A percentile compares a stretch with the other conserved stretches of the same genome.
Conservation (phyloP, 2,329 filamentous ascomycete species). For the Aspergillus ochraceoroseus region DNA sequence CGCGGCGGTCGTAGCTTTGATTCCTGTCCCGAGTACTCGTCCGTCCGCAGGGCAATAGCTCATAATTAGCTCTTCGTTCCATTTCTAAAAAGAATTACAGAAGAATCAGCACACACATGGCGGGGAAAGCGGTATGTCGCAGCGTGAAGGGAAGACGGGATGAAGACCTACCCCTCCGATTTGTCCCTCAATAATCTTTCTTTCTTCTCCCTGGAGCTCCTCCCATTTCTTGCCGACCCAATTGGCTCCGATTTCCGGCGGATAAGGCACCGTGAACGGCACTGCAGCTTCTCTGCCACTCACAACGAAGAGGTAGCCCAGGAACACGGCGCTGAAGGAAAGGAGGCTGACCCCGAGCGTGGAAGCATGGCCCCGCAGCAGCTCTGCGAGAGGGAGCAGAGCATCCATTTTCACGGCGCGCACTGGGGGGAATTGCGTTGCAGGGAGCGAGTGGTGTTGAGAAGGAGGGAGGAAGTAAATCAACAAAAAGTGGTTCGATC, state of each 20-base stretch:
- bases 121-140: too few species aligned
- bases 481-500: conserved; percentile 17
- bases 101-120: conserved; percentile 21
- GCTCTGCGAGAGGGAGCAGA: conserved; percentile 20
- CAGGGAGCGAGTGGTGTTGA: conserved; percentile 5
- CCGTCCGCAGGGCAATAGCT: conserved; percentile 75
- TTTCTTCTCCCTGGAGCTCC: conserved; percentile 31
- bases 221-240: conserved; percentile 36
- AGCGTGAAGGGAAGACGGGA: too few species aligned
- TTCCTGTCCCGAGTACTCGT: conserved; percentile 62
- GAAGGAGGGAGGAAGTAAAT: not conserved
- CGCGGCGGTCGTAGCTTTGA: conserved; percentile 66
- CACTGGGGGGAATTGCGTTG: conserved; percentile 17
- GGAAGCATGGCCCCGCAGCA: conserved; percentile 21
- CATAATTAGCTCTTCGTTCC: conserved; percentile 39
- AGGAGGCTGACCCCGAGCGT: conserved; percentile 26
- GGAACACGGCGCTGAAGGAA: conserved; percentile 31
- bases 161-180: conserved; percentile 34
- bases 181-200: conserved; percentile 37
- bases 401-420: conserved; percentile 24
- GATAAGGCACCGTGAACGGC: conserved; percentile 38
- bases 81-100: conserved; percentile 34
- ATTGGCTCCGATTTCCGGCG: conserved; percentile 32
- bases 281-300: conserved; percentile 33
- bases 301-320: conserved; percentile 31